A percentile compares a stretch with the other conserved stretches of the same genome.
These are phyloP conservation scores for Neofusicoccum ribis DNA, from an alignment of 2,329 filamentous ascomycete species.

Conservation along the genomic window DNA sequence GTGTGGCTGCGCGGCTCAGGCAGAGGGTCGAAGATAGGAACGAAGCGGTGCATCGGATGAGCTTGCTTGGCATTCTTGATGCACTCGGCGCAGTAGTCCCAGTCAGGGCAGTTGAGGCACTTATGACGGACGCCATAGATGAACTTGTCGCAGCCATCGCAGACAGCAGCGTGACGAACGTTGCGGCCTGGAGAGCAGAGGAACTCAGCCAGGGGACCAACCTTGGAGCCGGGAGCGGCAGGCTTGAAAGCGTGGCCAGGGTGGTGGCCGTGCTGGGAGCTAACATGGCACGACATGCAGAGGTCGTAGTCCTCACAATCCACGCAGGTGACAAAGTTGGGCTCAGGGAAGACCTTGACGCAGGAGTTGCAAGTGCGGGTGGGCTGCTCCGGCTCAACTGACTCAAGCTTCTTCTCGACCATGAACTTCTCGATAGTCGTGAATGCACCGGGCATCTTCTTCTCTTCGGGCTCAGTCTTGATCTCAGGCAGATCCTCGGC, in stretches of 20 bases:
- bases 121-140: conserved; percentile 92
- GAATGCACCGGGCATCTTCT: conserved; percentile 24
- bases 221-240: conserved; percentile 62
- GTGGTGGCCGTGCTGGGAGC: conserved; percentile 82
- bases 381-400: conserved; percentile 35
- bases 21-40: conserved; percentile 77
- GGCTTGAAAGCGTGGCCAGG: conserved; percentile 79
- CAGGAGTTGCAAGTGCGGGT: conserved; percentile 74
- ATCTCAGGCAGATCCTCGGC: conserved; percentile 44
- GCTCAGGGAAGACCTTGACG: conserved; percentile 70
- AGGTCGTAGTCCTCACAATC: conserved; percentile 89
- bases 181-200: conserved; percentile 80
- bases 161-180: conserved; percentile 81
- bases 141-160: conserved; percentile 86
- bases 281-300: conserved; percentile 77
- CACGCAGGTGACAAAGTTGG: conserved; percentile 80
- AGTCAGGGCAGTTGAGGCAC: conserved; percentile 94
- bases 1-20: conserved; percentile 47
- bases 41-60: conserved; percentile 86
- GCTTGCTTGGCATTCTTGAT: conserved; percentile 63
- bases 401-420: conserved; percentile 41
- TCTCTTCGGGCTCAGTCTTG: conserved; percentile 42
- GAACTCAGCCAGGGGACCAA: conserved; percentile 62
- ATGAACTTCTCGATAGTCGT: conserved; percentile 6
- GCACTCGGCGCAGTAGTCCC: conserved; percentile 88